Conservation (phyloP, 202 grass and related monocot genomes). For the Panicum virgatum region DNA sequence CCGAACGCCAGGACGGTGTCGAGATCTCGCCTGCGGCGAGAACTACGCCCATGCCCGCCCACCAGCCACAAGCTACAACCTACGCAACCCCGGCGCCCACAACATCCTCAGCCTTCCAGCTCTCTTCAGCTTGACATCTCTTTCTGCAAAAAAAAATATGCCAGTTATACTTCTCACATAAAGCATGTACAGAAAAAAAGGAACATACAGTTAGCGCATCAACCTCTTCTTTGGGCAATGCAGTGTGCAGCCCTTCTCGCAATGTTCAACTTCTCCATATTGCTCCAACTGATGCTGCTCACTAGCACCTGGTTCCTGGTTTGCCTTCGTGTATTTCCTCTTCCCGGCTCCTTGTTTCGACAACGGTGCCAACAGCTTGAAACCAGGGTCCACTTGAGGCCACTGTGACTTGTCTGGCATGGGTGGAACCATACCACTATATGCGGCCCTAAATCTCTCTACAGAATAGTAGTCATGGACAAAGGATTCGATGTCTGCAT, state of each 20-base stretch:
- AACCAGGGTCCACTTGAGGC: conserved; percentile 23
- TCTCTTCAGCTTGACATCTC: conserved; percentile 9
- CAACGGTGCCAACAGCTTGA: conserved; percentile 13
- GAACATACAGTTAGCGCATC: not conserved
- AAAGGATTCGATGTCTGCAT: conserved; percentile 19
- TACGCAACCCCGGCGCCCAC: too few relatives aligned
- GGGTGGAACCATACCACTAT: conserved; percentile 23
- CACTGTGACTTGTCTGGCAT: conserved; percentile 11
- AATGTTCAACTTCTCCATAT: conserved; percentile 4
- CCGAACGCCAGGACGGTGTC: too few relatives aligned
- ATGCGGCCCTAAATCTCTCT: conserved; percentile 20
- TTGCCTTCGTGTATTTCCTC: conserved; percentile 15
- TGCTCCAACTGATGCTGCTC: not conserved
- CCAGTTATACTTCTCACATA: not conserved
- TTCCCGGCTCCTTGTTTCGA: not conserved
- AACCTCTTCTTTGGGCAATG: conserved; percentile 3
- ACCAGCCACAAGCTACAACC: too few relatives aligned
- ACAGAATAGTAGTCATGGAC: conserved; percentile 22
- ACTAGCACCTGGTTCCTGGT: not conserved
- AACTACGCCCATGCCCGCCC: too few relatives aligned
- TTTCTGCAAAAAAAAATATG: not conserved
- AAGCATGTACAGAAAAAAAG: not conserved
- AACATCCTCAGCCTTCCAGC: not conserved
- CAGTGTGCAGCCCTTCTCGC: conserved; percentile 5
- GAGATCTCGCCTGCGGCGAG: too few relatives aligned